Base-by-base conservation (phyloP, 78 protist species). In the Blattamonas nauphoetae region DNA sequence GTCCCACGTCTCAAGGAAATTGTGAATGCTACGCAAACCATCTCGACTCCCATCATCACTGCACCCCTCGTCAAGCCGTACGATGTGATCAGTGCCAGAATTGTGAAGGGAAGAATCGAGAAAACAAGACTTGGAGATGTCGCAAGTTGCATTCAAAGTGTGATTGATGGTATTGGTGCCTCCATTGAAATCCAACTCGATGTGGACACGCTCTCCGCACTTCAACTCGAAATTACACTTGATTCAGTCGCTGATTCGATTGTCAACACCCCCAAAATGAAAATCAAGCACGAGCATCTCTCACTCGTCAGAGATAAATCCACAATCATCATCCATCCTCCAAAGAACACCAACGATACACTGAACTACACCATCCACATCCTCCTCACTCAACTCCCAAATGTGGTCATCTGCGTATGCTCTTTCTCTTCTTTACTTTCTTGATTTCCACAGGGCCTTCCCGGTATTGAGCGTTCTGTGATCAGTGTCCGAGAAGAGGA, bases 1-100 rank as follows among this genome's bases (percentile, higher is more conserved):
- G 97, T 95, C 32, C 97, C 97, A 29, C 89, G 97, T 21, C 93
- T 95, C 89, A 88, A 91, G 91, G 99, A 98, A 38, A 97, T 98
- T 84, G 97, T 98, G 92, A 98, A 98, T 87, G 99, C 99, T 0
- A 86, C 93, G 81, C 90, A 92, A 45, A 93, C 6, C 38, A 96
- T 97, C 82, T 44, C 82, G 33, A 97, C 99, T n/a, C 99, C 99
- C 1, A 93, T 97, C 64, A 93, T 97, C 44, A 92, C 88, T 1
- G 96, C 95, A 1, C 80, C 78, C 77, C 93, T 96, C 45, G 85
- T 79, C 35, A 34, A 45, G n/a, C 80, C 82, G 32, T 1, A n/a
- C 32, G 86, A 89, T 35, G 85, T 35, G 35, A 0, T 35, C 41
- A 0, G 89, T 1, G 99, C 99, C 0, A 85, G 97, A 6, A 71